Conservation (phyloP, 1,139 yeast species). For the Debaryomycetaceae sp. region DNA sequence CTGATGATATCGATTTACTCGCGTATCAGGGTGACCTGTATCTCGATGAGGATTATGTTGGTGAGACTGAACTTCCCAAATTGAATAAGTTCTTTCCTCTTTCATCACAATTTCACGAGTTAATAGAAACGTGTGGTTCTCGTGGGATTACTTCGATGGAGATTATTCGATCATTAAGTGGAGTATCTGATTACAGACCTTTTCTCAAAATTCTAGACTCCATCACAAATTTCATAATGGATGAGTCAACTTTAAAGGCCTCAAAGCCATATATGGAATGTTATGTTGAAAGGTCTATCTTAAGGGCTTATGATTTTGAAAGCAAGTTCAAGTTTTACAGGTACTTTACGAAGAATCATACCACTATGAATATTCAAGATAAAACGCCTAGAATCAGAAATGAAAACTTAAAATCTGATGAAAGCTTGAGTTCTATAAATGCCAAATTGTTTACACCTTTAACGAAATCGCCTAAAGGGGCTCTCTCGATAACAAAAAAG, state of each 20-base stretch:
- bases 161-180: constrained; percentile 48
- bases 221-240: constrained; percentile 32
- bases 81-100: constrained; percentile 60
- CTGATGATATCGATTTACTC: constrained; percentile 21
- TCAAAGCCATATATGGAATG: constrained; percentile 21
- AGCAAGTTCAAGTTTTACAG: constrained; percentile 74
- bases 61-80: constrained; percentile 19
- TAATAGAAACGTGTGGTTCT: constrained; percentile 34
- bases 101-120: constrained; percentile 57
- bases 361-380: background rate
- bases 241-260: constrained; percentile 20
- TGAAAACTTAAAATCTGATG: constrained; percentile 1
- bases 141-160: constrained; percentile 60
- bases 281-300: constrained; percentile 31
- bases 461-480: constrained; percentile 25
- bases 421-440: constrained; percentile 16
- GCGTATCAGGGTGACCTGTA: constrained; percentile 12
- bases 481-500: constrained; percentile 16
- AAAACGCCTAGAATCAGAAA: background rate
- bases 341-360: constrained; percentile 43
- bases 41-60: constrained; percentile 15
- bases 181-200: constrained; percentile 49
- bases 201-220: constrained; percentile 49
- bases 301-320: constrained; percentile 66
- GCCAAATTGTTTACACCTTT: constrained; percentile 16